Conservation (phyloP, 345 rosid genomes). For the Lepidium aucheri region DNA sequence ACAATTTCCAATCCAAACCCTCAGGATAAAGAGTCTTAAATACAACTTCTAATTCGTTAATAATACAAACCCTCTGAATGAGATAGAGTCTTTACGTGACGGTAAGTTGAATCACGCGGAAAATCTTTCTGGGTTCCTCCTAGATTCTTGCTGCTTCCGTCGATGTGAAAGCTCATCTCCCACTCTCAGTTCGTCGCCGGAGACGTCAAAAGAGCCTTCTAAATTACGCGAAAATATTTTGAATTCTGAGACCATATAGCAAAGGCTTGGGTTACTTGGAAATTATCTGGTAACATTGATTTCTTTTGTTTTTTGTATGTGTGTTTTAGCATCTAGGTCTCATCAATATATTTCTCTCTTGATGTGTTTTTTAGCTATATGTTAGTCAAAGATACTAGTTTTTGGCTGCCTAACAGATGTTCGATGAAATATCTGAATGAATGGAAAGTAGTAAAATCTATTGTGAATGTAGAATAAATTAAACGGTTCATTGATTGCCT, state of each 20-base stretch:
- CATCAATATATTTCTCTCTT: not conserved
- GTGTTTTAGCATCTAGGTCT: not conserved
- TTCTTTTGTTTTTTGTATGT: not conserved
- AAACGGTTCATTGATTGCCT: not conserved
- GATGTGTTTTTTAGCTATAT: not conserved
- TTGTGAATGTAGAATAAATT: not conserved
- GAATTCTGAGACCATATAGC: not conserved
- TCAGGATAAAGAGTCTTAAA: not conserved
- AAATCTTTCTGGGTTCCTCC: not conserved
- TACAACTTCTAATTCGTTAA: too few species aligned
- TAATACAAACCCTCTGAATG: not conserved
- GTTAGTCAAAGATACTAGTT: not conserved
- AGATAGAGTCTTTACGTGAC: not conserved
- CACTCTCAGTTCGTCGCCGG: not conserved
- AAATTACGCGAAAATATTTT: not conserved
- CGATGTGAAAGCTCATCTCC: not conserved
- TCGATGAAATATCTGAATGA: constrained; percentile 27
- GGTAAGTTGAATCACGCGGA: not conserved
- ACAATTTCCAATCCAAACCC: not conserved
- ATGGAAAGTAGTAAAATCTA: not conserved
- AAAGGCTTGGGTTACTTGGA: not conserved
- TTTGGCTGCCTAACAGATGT: constrained; percentile 9
- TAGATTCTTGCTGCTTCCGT: not conserved
- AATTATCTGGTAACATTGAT: not conserved
- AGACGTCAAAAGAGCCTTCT: not conserved